phyloP scores from a whole-genome alignment of 73 alveolate genomes.

The Paraurostyla sp. region DNA sequence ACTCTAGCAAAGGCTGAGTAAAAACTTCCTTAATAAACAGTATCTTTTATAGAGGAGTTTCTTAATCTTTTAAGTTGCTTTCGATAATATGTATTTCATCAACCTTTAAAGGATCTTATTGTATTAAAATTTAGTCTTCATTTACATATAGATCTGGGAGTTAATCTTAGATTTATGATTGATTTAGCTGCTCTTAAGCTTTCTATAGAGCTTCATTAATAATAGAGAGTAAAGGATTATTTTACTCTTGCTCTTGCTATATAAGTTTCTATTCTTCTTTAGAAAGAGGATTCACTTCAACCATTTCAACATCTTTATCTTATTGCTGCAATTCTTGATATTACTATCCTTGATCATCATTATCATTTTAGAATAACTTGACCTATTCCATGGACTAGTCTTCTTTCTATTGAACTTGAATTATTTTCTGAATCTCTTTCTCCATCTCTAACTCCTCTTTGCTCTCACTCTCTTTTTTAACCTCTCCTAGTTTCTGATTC shows the following conservation, averaged over 20 bases:
- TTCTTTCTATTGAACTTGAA: not conserved
- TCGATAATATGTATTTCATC: not conserved
- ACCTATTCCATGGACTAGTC: not conserved
- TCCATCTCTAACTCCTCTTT: slow-evolving; percentile 2
- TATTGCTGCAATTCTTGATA: too few species aligned
- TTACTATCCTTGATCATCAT: not conserved
- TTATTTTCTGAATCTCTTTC: not conserved
- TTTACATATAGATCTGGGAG: not conserved
- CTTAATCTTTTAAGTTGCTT: not conserved
- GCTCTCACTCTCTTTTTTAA: not conserved
- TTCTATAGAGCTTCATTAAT: slow-evolving; percentile 12
- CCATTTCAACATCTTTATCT: slow-evolving; percentile 38
- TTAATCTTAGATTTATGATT: not conserved
- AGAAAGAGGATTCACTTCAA: not conserved
- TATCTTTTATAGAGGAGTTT: not conserved
- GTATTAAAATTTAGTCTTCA: not conserved
- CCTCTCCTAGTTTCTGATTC: slow-evolving; percentile 36
- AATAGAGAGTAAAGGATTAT: slow-evolving; percentile 1
- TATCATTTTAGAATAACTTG: not conserved
- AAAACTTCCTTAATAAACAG: not conserved
- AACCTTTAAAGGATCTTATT: too few species aligned
- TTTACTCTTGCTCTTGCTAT: not conserved
- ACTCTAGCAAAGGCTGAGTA: not conserved
- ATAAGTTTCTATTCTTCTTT: not conserved
- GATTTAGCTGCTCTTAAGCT: not conserved